Evolutionary conservation across 148 eudicot species (phyloP).

Genomic region (Rhododendron vialii): DNA sequence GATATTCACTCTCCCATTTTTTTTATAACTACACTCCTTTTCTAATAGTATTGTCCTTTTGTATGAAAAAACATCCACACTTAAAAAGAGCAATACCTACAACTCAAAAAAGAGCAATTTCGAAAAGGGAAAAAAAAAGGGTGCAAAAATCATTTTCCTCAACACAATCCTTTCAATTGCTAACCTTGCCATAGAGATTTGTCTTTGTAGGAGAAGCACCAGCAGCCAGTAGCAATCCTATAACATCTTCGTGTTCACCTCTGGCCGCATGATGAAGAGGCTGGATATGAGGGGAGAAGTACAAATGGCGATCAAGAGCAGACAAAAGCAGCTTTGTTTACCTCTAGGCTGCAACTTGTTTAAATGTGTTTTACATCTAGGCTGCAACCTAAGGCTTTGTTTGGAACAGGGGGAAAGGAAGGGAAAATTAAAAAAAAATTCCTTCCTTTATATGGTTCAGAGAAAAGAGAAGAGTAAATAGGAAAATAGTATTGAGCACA

Average conservation of each 20-base stretch:
- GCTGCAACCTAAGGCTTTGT: neutral
- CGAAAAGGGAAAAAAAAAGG: neutral
- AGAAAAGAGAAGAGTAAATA: neutral
- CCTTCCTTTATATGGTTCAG: neutral
- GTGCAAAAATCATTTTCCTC: neutral
- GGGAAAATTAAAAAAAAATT: neutral
- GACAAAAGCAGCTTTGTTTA: neutral
- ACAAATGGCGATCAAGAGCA: neutral
- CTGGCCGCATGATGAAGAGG: slow-evolving; percentile 99
- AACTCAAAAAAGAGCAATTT: neutral
- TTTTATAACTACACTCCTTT: neutral
- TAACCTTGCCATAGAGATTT: slow-evolving; percentile 70
- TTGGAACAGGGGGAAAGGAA: neutral
- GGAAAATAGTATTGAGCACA: neutral
- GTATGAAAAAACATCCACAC: neutral
- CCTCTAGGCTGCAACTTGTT: neutral
- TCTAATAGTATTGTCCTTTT: neutral
- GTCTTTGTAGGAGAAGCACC: slow-evolving; percentile 64
- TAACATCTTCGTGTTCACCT: slow-evolving; percentile 67
- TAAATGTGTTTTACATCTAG: neutral
- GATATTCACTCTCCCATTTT: neutral
- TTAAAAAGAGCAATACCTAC: neutral
- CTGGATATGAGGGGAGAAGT: slow-evolving; percentile 24
- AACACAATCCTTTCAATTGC: neutral
- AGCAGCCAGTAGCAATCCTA: slow-evolving; percentile 59